Evolutionary conservation across 2,329 filamentous ascomycete species (phyloP), one percentile per base, ranked within the genome.

Genomic region (Trichoderma gracile): DNA sequence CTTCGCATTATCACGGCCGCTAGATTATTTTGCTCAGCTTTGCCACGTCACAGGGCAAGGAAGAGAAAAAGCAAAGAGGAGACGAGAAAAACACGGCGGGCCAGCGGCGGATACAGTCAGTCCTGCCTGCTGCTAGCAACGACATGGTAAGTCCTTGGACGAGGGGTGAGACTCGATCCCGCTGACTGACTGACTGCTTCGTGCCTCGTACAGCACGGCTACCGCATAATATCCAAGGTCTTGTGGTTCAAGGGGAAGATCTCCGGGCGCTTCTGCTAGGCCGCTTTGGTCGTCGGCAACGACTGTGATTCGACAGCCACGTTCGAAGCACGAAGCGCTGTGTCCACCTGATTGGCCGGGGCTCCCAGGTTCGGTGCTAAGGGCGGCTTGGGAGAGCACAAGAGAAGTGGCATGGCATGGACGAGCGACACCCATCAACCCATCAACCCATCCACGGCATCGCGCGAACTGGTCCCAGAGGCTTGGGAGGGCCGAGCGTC

Each of bases 191-290:
- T 25, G 45, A 42, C 45, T 25, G 23, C 33, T 33, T 49, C 33
- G 56, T 47, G 12, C 33, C 10, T 38, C 33, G 30, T 33, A 10
- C 33, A 14, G 33, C 14, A 14, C 33, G 33, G 33, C 33, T 38
- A 38, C 33, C 33, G 33, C 33, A 38, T 38, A 38, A 38, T 14
- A 14, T 38, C 33, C 33, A 38, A 59, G 56, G 56, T 62, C 59
- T 62, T 62, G 59, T 62, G 57, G 59, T 46, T 53, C 57, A 54
- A 53, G 50, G 50, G 58, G 57, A 62, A 66, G 64, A 66, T 66
- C 64, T 66, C 64, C 63, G 64, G 64, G 64, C 64, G 64, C 59
- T 57, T 64, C 60, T 66, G 64, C 64, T 66, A 64, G 61, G 61
- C 65, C 65, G 65, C 53, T 64, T 66, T 55, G n/a, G 50, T 64